Conservation (phyloP, 495 filamentous ascomycete genomes). For the Penicillium cosmopolitanum region DNA sequence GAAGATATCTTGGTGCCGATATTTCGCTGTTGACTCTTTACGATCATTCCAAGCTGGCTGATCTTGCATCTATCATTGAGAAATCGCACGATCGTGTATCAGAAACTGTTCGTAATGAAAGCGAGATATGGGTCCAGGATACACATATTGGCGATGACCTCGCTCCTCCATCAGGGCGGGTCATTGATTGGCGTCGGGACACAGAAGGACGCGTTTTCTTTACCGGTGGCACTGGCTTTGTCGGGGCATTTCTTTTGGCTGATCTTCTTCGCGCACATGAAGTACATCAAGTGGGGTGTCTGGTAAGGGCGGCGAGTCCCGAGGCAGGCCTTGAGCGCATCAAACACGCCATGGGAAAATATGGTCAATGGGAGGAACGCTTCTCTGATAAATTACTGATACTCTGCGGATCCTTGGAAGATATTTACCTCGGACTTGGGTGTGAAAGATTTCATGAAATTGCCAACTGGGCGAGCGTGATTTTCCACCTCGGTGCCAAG, state of each 20-base stretch:
- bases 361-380: slow-evolving; percentile 13
- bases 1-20: background rate
- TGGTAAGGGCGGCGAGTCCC: slow-evolving; percentile 5
- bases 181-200: slow-evolving; percentile 17
- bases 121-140: slow-evolving; percentile 11
- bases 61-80: slow-evolving; percentile 3
- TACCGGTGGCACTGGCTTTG: slow-evolving; percentile 77
- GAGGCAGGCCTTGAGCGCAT: slow-evolving; percentile 5
- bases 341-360: slow-evolving; percentile 10
- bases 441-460: slow-evolving; percentile 15
- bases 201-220: slow-evolving; percentile 58
- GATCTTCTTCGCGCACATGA: slow-evolving; percentile 11
- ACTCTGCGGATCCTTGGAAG: slow-evolving; percentile 13
- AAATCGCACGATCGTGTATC: background rate
- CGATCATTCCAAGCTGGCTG: slow-evolving; percentile 6
- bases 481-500: slow-evolving; percentile 24
- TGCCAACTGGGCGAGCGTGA: slow-evolving; percentile 25
- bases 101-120: slow-evolving; percentile 11
- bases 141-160: slow-evolving; percentile 13
- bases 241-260: slow-evolving; percentile 56
- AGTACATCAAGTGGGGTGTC: slow-evolving; percentile 9
- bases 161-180: background rate
- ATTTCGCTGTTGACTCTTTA: slow-evolving; percentile 15
- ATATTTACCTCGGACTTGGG: slow-evolving; percentile 10
- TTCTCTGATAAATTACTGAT: slow-evolving; percentile 16